Conservation (phyloP, 2,329 filamentous ascomycete genomes). For the Dendryphion nanum region DNA sequence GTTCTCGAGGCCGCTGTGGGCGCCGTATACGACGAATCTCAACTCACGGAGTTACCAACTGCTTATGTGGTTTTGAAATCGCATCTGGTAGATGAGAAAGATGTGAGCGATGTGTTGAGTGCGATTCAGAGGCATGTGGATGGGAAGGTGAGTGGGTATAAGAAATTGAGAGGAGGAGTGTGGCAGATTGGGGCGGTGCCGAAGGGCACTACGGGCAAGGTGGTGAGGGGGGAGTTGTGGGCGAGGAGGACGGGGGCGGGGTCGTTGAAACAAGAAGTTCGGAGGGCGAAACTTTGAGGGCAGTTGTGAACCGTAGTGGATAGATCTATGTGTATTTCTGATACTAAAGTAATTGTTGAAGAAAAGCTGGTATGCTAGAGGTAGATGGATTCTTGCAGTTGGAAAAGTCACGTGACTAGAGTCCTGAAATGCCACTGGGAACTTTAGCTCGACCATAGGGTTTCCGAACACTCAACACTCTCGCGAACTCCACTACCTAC, state of each 20-base stretch:
- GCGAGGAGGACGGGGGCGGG: constrained; percentile 13
- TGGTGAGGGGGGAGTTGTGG: constrained; percentile 29
- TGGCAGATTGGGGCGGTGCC: constrained; percentile 29
- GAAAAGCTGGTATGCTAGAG: neutral
- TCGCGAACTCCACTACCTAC: neutral
- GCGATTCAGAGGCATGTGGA: constrained; percentile 29
- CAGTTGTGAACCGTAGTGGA: neutral
- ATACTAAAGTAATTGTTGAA: neutral
- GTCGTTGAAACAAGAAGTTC: neutral
- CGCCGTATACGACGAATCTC: constrained; percentile 1
- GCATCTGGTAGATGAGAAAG: constrained; percentile 1
- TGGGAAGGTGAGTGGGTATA: constrained; percentile 36
- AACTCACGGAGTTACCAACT: constrained; percentile 41
- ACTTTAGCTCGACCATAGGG: neutral
- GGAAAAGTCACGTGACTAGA: neutral
- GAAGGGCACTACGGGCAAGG: constrained; percentile 35
- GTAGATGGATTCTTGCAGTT: neutral
- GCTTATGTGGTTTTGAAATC: constrained; percentile 46
- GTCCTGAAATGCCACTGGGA: neutral
- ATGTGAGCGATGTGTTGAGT: constrained; percentile 13
- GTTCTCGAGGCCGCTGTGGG: constrained; percentile 26
- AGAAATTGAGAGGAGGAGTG: constrained; percentile 32
- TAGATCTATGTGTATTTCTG: no score
- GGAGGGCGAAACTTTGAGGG: neutral
- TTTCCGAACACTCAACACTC: neutral